Conservation (phyloP, 495 filamentous ascomycete genomes). For the Stereocaulon alpinum region DNA sequence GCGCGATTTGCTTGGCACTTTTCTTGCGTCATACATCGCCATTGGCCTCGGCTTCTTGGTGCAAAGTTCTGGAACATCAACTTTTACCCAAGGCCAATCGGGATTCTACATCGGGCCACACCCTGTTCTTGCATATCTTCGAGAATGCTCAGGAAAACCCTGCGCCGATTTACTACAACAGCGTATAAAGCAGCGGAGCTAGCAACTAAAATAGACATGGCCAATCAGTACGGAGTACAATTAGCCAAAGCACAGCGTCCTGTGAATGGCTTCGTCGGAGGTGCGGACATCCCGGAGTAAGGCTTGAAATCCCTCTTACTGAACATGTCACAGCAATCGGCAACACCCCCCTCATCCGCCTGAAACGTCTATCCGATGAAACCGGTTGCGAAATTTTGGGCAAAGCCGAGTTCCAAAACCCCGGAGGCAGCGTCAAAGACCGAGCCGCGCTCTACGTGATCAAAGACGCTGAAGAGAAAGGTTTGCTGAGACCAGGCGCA, state of each 20-base stretch:
- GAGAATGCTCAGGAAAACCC: conserved; percentile 47
- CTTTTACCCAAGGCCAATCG: not conserved
- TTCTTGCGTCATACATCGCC: not conserved
- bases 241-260: conserved; percentile 78
- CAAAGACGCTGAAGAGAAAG: conserved; percentile 82
- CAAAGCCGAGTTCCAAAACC: conserved; percentile 98
- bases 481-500: conserved; percentile 70
- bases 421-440: conserved; percentile 93
- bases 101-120: not conserved
- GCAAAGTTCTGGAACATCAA: not conserved
- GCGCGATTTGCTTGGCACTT: not conserved
- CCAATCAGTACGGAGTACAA: conserved; percentile 47
- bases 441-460: conserved; percentile 91
- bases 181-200: conserved; percentile 39
- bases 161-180: conserved; percentile 47
- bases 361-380: conserved; percentile 78
- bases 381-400: conserved; percentile 92
- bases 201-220: conserved; percentile 35
- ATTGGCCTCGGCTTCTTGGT: not conserved
- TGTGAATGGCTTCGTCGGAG: conserved; percentile 75
- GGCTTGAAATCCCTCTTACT: conserved; percentile 5
- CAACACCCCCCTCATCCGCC: conserved; percentile 86
- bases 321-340: conserved; percentile 63
- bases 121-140: not conserved
- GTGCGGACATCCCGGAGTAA: conserved; percentile 38